Percentiles rank a stretch among this genome's conserved stretches.
Evolutionary conservation across 345 rosid genomes (phyloP).

Genomic region (Balakata baccata): DNA sequence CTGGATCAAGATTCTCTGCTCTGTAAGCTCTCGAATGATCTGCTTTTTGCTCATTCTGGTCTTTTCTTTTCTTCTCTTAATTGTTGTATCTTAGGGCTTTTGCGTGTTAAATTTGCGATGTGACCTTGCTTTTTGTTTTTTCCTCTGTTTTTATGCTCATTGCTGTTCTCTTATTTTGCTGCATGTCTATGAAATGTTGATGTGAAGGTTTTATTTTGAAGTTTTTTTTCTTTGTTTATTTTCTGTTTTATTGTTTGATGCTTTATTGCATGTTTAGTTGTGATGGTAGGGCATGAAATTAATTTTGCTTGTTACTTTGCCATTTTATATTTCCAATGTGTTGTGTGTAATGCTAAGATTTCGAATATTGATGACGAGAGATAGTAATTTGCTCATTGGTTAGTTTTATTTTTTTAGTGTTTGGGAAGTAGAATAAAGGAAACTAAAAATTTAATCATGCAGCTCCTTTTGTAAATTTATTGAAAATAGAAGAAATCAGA

Average conservation of each 20-base stretch:
- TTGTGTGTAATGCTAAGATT: constrained; percentile 19
- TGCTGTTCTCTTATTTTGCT: neutral
- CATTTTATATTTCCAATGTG: neutral
- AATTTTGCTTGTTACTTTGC: neutral
- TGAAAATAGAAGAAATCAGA: neutral
- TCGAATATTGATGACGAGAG: constrained; percentile 4
- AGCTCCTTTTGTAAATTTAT: neutral
- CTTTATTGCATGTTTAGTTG: neutral
- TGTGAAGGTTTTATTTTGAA: neutral
- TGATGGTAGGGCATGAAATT: neutral
- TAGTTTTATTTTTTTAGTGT: neutral
- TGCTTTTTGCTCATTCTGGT: constrained; percentile 13
- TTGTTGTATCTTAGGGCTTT: neutral
- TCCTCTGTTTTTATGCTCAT: neutral
- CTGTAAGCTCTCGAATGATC: constrained; percentile 50
- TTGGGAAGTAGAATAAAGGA: no score
- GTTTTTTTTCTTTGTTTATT: neutral
- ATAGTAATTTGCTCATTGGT: neutral
- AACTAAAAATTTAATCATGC: no score
- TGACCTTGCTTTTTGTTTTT: neutral
- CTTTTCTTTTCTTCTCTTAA: neutral
- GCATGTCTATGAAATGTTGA: neutral
- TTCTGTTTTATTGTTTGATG: neutral
- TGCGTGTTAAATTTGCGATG: neutral
- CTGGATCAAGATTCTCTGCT: constrained; percentile 52